These are phyloP conservation scores for Nigrospora oryzae DNA, from an alignment of 2,329 filamentous ascomycete genomes.

Conservation along the genomic window DNA sequence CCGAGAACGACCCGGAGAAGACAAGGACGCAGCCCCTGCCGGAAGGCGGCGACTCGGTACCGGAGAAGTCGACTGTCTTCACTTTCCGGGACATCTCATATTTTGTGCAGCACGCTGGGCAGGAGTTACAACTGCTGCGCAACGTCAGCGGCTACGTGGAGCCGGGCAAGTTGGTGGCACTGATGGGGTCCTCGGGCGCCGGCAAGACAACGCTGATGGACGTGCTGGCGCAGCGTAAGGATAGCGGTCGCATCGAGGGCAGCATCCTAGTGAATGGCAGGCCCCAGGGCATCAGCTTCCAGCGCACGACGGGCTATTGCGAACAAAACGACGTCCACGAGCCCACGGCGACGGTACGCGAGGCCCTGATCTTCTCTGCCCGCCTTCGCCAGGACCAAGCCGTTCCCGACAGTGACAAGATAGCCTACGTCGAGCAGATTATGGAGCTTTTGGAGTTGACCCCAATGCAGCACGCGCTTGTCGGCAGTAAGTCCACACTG, in stretches of 20 bases:
- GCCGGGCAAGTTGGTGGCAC: slow-evolving; percentile 55
- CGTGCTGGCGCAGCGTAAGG: slow-evolving; percentile 53
- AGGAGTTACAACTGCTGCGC: slow-evolving; percentile 48
- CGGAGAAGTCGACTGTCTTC: slow-evolving; percentile 1
- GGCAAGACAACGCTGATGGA: slow-evolving; percentile 58
- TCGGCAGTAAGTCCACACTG: slow-evolving; percentile 31
- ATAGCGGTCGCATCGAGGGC: slow-evolving; percentile 43
- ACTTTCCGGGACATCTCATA: slow-evolving; percentile 5
- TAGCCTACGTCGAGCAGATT: slow-evolving; percentile 58
- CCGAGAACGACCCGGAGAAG: slow-evolving; percentile 23
- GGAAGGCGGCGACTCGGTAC: neutral
- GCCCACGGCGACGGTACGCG: slow-evolving; percentile 54
- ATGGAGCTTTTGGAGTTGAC: slow-evolving; percentile 57
- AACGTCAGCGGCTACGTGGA: slow-evolving; percentile 53
- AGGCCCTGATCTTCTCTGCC: slow-evolving; percentile 61
- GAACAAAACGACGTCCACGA: slow-evolving; percentile 68
- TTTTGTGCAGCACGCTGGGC: slow-evolving; percentile 35
- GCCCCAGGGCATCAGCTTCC: slow-evolving; percentile 52
- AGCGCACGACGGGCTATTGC: slow-evolving; percentile 62
- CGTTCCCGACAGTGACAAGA: slow-evolving; percentile 49
- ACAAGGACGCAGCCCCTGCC: neutral
- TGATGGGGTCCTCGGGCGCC: slow-evolving; percentile 57
- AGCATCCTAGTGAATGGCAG: slow-evolving; percentile 64
- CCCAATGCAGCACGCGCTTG: slow-evolving; percentile 56
- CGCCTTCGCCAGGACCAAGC: slow-evolving; percentile 50